These are phyloP conservation scores for Penicillium ucsense DNA, from an alignment of 495 filamentous ascomycete species.

Conservation along the genomic window DNA sequence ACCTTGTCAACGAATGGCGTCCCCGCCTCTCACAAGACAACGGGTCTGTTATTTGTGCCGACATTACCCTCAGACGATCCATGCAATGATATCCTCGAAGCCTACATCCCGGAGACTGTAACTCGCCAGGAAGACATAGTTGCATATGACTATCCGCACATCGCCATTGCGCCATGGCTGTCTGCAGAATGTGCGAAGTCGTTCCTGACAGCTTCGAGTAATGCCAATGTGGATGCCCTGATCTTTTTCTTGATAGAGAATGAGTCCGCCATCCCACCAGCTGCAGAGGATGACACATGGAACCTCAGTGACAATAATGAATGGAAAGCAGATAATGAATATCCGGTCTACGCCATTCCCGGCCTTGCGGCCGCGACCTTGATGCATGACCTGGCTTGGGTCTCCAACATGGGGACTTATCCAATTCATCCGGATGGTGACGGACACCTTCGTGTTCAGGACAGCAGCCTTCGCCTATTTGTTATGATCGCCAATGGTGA, in stretches of 20 bases:
- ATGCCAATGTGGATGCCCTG: constrained; percentile 51
- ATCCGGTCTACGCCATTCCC: constrained; percentile 78
- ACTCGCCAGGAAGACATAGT: constrained; percentile 63
- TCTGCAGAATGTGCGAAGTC: constrained; percentile 54
- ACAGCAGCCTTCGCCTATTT: constrained; percentile 48
- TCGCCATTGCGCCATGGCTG: constrained; percentile 88
- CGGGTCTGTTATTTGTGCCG: constrained; percentile 78
- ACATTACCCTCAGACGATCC: constrained; percentile 43
- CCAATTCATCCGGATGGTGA: background rate
- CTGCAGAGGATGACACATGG: constrained; percentile 51
- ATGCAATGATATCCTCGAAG: constrained; percentile 49
- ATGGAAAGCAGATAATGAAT: constrained; percentile 57
- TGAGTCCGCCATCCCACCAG: constrained; percentile 49
- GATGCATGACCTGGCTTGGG: constrained; percentile 62
- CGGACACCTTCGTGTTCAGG: constrained; percentile 31
- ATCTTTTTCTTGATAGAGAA: constrained; percentile 63
- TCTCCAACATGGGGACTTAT: constrained; percentile 59
- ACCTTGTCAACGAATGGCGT: constrained; percentile 58
- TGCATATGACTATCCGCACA: constrained; percentile 39
- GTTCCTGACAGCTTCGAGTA: constrained; percentile 54
- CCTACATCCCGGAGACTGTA: constrained; percentile 61
- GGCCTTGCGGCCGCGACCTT: constrained; percentile 52
- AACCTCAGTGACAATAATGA: constrained; percentile 47
- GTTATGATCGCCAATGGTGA: constrained; percentile 48
- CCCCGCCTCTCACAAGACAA: constrained; percentile 43